Evolutionary conservation across 306 rosid genomes (phyloP).

Genomic region (Lagenaria siceraria): DNA sequence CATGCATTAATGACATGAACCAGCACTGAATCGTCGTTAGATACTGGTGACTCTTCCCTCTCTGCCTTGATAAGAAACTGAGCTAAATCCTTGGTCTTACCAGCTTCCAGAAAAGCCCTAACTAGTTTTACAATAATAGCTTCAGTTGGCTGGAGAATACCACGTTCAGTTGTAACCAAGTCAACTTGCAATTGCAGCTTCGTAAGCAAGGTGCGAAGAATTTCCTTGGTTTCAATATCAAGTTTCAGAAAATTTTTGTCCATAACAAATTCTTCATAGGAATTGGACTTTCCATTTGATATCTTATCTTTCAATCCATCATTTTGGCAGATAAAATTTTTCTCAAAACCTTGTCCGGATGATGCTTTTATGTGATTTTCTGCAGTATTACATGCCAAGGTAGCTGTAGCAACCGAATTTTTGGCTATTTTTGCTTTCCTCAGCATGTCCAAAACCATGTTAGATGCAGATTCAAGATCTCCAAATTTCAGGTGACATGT

Average conservation of each 20-base stretch:
- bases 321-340: slow-evolving; percentile 14
- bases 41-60: slow-evolving; percentile 58
- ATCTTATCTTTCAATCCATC: slow-evolving; percentile 14
- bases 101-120: slow-evolving; percentile 60
- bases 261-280: slow-evolving; percentile 41
- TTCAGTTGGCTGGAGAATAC: slow-evolving; percentile 74
- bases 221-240: slow-evolving; percentile 42
- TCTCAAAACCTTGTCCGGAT: slow-evolving; percentile 18
- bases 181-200: slow-evolving; percentile 56
- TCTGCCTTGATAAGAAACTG: slow-evolving; percentile 61
- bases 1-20: slow-evolving; percentile 74
- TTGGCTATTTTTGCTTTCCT: slow-evolving; percentile 60
- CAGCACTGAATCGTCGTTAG: slow-evolving; percentile 53
- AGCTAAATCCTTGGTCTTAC: slow-evolving; percentile 65
- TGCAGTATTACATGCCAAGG: slow-evolving; percentile 21
- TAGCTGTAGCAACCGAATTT: slow-evolving; percentile 48
- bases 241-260: slow-evolving; percentile 44
- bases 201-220: slow-evolving; percentile 36
- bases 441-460: slow-evolving; percentile 74
- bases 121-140: slow-evolving; percentile 64
- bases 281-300: slow-evolving; percentile 7
- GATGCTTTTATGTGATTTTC: slow-evolving; percentile 19
- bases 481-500: slow-evolving; percentile 79
- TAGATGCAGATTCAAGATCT: slow-evolving; percentile 65
- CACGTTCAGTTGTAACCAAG: slow-evolving; percentile 46